A percentile compares a stretch with the other conserved stretches of the same genome.
Evolutionary conservation across 2,329 filamentous ascomycete species (phyloP).

Genomic region (Fusarium temperatum): DNA sequence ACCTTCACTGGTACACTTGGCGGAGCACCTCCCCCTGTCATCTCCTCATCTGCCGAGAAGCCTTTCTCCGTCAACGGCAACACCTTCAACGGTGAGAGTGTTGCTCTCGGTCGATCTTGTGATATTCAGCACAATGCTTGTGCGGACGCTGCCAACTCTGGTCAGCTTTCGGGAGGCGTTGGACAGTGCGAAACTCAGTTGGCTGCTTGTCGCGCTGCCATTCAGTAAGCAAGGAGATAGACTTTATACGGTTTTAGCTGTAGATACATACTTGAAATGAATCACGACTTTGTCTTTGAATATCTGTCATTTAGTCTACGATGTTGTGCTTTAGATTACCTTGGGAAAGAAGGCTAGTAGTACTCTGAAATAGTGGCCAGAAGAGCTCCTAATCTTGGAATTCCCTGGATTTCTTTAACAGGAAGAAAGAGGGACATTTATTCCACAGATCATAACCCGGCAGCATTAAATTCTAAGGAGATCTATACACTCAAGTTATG

Average conservation of each 20-base stretch:
- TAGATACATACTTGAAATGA: not conserved
- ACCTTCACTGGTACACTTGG: not conserved
- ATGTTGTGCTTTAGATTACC: too few relatives aligned
- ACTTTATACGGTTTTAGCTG: not conserved
- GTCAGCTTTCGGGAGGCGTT: not conserved
- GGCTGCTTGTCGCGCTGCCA: not conserved
- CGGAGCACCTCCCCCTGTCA: not conserved
- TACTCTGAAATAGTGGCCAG: too few relatives aligned
- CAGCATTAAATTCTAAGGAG: too few relatives aligned
- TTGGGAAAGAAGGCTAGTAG: too few relatives aligned
- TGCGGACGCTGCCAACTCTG: not conserved
- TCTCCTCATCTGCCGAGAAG: not conserved
- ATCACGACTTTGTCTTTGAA: not conserved
- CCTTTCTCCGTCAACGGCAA: slow-evolving; percentile 3
- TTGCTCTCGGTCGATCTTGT: not conserved
- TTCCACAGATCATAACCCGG: too few relatives aligned
- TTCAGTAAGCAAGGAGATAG: not conserved
- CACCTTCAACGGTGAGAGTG: not conserved
- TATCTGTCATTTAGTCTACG: too few relatives aligned
- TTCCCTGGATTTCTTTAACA: too few relatives aligned
- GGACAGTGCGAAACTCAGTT: not conserved
- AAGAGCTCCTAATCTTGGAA: too few relatives aligned
- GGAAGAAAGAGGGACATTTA: too few relatives aligned
- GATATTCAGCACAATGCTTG: slow-evolving; percentile 2
- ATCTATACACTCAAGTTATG: too few relatives aligned